These are phyloP conservation scores for Aspergillus wentii DNA, from an alignment of 495 filamentous ascomycete genomes.

Conservation along the genomic window DNA sequence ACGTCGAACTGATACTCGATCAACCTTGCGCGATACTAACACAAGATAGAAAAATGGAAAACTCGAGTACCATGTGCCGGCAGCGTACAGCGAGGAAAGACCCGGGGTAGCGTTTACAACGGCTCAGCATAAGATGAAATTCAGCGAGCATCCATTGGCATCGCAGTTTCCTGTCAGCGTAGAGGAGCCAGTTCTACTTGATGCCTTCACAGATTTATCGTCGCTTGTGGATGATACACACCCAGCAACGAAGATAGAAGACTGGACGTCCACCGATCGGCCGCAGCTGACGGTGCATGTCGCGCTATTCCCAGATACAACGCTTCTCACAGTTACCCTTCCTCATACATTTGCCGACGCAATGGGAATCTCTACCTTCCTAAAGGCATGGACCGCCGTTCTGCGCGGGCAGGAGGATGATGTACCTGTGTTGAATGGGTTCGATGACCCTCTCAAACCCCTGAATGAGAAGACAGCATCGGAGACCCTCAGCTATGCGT, in stretches of 20 bases:
- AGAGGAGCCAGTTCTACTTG: constrained; percentile 6
- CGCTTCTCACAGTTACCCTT: constrained; percentile 37
- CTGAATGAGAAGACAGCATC: not conserved
- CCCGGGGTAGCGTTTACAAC: constrained; percentile 29
- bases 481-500: constrained; percentile 10
- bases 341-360: constrained; percentile 44
- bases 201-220: constrained; percentile 15
- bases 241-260: constrained; percentile 19
- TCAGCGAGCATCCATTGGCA: constrained; percentile 25
- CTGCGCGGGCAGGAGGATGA: constrained; percentile 10
- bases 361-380: constrained; percentile 24
- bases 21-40: not conserved
- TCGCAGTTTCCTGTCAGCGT: constrained; percentile 21
- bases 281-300: constrained; percentile 46
- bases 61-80: constrained; percentile 41
- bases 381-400: constrained; percentile 18
- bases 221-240: constrained; percentile 15
- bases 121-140: constrained; percentile 13
- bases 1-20: not conserved
- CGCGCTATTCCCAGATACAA: constrained; percentile 40
- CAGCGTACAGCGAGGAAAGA: constrained; percentile 21
- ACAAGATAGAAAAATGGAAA: constrained; percentile 8
- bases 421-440: constrained; percentile 6
- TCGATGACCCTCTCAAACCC: constrained; percentile 9
- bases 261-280: constrained; percentile 39